Base-by-base conservation (phyloP, 192 early-diverging fungal genomes). In the Backusella tuberculispora region DNA sequence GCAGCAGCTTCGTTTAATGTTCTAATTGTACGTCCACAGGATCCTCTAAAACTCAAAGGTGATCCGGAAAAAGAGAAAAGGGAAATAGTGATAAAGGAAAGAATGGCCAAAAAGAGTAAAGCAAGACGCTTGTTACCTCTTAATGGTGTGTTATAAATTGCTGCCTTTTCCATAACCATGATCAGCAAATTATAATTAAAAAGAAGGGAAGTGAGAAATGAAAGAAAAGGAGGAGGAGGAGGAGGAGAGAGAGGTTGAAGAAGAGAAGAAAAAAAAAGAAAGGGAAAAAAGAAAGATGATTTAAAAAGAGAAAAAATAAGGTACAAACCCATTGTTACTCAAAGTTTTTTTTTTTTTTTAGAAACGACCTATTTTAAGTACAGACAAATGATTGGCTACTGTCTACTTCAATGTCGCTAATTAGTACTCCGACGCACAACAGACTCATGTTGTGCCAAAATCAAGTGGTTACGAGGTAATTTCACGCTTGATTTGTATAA, bases 61-160 rank as follows among this genome's bases (percentile, higher is more conserved):
- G 48, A 43, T 53, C 44, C 21, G 48, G 50, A 56, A 72, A 72
- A 63, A 21, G 71, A 60, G n/a, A 72, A 34, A 21, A 72, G 48
- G 10, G 71, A 72, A 43, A 72, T 37, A 13, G 42, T 37, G 63
- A 63, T 72, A 42, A 72, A 72, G 34, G 50, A 56, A 26, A 72
- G 48, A 14, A 72, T 63, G 3, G 53, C 48, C 21, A 72, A 41
- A 19, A 72, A 37, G 48, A 72, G 24, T 15, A 72, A 24, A 24
- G 21, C 50, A 5, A 72, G 53, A 13, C 71, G n/a, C 60, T 29
- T 53, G 44, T 72, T 72, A 5, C 71, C 71, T 63, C 71, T 72
- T 15, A 72, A 41, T 15, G 71, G 38, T 69, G 68, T 29, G 42
- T 50, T 72, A 24, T 69, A 69, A 67, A 43, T 26, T 21, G 9